Percentiles rank a stretch among this genome's conserved stretches.
Conservation (phyloP, 352 stramenopile genomes). For the Phytophthora constricta region DNA sequence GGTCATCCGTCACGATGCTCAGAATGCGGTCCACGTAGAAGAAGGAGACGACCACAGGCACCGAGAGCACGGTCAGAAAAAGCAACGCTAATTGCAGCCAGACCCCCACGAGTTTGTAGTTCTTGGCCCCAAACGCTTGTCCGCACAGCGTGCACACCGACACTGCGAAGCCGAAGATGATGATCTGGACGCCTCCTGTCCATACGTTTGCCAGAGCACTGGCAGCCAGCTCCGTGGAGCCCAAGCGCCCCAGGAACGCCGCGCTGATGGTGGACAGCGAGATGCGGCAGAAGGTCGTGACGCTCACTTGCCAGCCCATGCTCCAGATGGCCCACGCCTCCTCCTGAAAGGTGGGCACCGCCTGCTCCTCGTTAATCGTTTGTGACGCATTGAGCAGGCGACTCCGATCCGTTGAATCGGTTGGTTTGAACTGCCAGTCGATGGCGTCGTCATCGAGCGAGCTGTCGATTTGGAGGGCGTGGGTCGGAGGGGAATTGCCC, state of each 20-base stretch:
- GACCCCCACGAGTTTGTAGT: conserved; percentile 77
- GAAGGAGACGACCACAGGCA: conserved; percentile 83
- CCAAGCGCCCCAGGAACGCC: conserved; percentile 79
- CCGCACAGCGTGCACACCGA: conserved; percentile 85
- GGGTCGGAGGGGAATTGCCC: conserved; percentile 9
- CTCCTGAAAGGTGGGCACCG: conserved; percentile 46
- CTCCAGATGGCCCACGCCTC: conserved; percentile 76
- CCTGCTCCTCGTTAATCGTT: conserved; percentile 3
- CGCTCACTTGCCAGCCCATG: conserved; percentile 86
- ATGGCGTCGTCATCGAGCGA: conserved; percentile 16
- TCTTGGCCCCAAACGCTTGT: conserved; percentile 81
- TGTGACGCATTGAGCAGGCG: conserved; percentile 14
- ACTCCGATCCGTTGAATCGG: conserved; percentile 8
- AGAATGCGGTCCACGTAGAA: conserved; percentile 83
- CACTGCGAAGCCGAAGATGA: conserved; percentile 81
- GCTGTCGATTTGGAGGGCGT: conserved; percentile 27
- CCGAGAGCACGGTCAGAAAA: conserved; percentile 69
- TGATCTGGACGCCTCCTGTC: conserved; percentile 80
- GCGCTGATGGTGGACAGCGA: conserved; percentile 82
- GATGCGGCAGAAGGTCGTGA: conserved; percentile 85
- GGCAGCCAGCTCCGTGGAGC: conserved; percentile 74
- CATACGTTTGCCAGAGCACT: conserved; percentile 79
- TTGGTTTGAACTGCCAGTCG: conserved; percentile 27
- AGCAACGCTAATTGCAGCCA: conserved; percentile 83
- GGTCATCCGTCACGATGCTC: conserved; percentile 69